phyloP scores from a whole-genome alignment of 1,139 yeast species.

The Debaryomycetaceae sp. region DNA sequence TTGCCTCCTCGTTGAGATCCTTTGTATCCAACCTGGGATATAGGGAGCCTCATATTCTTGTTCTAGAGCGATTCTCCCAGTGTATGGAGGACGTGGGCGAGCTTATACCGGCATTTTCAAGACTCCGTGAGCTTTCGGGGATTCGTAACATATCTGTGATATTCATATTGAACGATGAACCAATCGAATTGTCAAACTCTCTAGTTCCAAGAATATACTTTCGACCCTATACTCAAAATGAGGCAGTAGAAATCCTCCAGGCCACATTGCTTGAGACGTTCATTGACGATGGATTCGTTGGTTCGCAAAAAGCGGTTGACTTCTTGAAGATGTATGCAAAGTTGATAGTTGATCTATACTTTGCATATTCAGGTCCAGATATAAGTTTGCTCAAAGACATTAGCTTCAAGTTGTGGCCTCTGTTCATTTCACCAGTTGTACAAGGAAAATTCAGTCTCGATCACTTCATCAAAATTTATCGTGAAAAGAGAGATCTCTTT shows the following conservation, averaged over 20 bases:
- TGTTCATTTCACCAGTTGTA: slow-evolving; percentile 41
- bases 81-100: slow-evolving; percentile 48
- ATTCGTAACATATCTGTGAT: slow-evolving; percentile 29
- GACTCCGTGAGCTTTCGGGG: slow-evolving; percentile 41
- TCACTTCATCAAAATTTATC: slow-evolving; percentile 48
- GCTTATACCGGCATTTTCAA: slow-evolving; percentile 43
- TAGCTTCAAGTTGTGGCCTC: slow-evolving; percentile 47
- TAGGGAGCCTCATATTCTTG: slow-evolving; percentile 46
- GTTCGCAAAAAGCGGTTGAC: slow-evolving; percentile 14
- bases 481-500: slow-evolving; percentile 40
- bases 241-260: slow-evolving; percentile 37
- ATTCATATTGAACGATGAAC: slow-evolving; percentile 40
- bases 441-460: slow-evolving; percentile 25
- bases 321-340: slow-evolving; percentile 51
- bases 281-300: slow-evolving; percentile 20
- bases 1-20: slow-evolving; percentile 37
- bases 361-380: slow-evolving; percentile 54
- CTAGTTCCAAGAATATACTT: slow-evolving; percentile 50
- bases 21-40: slow-evolving; percentile 31
- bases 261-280: slow-evolving; percentile 24
- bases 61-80: slow-evolving; percentile 57
- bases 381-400: slow-evolving; percentile 41
- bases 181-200: slow-evolving; percentile 44
- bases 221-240: slow-evolving; percentile 39
- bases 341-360: slow-evolving; percentile 50